Evolutionary conservation across 2,329 filamentous ascomycete genomes (phyloP).

Genomic region (Thermothelomyces thermophilus): DNA sequence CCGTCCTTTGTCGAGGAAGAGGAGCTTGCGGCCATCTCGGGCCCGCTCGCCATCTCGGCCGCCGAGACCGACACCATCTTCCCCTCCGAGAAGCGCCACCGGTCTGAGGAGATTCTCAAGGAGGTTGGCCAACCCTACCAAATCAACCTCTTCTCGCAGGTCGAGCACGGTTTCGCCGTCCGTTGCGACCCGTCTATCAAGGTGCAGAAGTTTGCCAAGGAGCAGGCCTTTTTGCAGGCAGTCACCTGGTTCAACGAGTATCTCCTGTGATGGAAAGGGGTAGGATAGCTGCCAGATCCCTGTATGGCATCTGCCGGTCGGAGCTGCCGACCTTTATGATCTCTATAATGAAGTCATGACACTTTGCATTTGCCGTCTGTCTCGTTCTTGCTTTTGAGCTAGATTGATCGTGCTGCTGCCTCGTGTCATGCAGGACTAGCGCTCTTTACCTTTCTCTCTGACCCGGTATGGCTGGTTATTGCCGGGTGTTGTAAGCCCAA

Average conservation of each 20-base stretch:
- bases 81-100: slow-evolving; percentile 55
- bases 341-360: too few species aligned
- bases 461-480: too few species aligned
- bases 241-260: slow-evolving; percentile 68
- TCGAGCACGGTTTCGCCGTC: slow-evolving; percentile 69
- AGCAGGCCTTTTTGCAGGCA: slow-evolving; percentile 74
- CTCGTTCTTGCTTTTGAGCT: too few species aligned
- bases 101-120: slow-evolving; percentile 56
- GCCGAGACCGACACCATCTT: slow-evolving; percentile 61
- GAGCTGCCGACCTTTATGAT: too few species aligned
- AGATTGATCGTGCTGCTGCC: too few species aligned
- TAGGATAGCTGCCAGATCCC: not conserved
- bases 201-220: slow-evolving; percentile 62
- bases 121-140: slow-evolving; percentile 59
- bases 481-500: too few species aligned
- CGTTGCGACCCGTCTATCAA: slow-evolving; percentile 55
- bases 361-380: too few species aligned
- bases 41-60: slow-evolving; percentile 61
- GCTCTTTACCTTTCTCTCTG: too few species aligned
- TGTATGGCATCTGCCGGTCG: not conserved
- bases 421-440: too few species aligned
- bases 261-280: slow-evolving; percentile 33
- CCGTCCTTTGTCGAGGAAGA: slow-evolving; percentile 66
- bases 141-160: slow-evolving; percentile 66
- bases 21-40: slow-evolving; percentile 59